These are phyloP conservation scores for Alternaria novae-zelandiae DNA, from an alignment of 2,329 filamentous ascomycete species.

Conservation along the genomic window DNA sequence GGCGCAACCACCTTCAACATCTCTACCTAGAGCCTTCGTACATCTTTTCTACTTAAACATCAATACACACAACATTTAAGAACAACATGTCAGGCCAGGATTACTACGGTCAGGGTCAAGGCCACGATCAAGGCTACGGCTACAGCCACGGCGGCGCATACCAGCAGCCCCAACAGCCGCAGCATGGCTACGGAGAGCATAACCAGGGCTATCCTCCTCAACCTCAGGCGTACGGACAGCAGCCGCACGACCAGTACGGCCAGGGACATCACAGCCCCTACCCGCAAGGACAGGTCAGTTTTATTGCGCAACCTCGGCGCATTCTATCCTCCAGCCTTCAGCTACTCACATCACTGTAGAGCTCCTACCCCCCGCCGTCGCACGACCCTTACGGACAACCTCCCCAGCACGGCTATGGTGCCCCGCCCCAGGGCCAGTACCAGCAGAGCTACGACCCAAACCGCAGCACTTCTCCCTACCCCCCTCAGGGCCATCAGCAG, in stretches of 20 bases:
- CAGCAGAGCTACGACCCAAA: slow-evolving; percentile 45
- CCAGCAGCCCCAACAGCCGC: slow-evolving; percentile 20
- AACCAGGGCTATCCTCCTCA: slow-evolving; percentile 28
- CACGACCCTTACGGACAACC: slow-evolving; percentile 37
- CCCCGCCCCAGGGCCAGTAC: slow-evolving; percentile 37
- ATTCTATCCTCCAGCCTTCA: not conserved
- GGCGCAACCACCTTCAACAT: slow-evolving; percentile 16
- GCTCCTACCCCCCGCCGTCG: slow-evolving; percentile 36
- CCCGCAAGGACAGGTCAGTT: slow-evolving; percentile 29
- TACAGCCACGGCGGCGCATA: slow-evolving; percentile 34
- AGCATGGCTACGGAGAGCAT: slow-evolving; percentile 33
- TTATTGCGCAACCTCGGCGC: slow-evolving; percentile 17
- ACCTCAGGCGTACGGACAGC: slow-evolving; percentile 35
- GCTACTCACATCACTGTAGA: slow-evolving; percentile 26
- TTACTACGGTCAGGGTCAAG: slow-evolving; percentile 43
- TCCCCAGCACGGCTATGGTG: slow-evolving; percentile 36
- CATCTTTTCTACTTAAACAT: not conserved
- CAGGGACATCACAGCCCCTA: slow-evolving; percentile 20
- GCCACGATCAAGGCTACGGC: slow-evolving; percentile 24
- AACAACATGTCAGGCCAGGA: slow-evolving; percentile 34
- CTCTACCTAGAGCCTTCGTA: slow-evolving; percentile 4
- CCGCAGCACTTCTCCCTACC: slow-evolving; percentile 46
- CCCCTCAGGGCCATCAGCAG: slow-evolving; percentile 36
- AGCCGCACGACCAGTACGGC: slow-evolving; percentile 36
- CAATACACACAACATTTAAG: not conserved